Evolutionary conservation across 2,329 filamentous ascomycete species (phyloP).

Genomic region (Penicillium sp.): DNA sequence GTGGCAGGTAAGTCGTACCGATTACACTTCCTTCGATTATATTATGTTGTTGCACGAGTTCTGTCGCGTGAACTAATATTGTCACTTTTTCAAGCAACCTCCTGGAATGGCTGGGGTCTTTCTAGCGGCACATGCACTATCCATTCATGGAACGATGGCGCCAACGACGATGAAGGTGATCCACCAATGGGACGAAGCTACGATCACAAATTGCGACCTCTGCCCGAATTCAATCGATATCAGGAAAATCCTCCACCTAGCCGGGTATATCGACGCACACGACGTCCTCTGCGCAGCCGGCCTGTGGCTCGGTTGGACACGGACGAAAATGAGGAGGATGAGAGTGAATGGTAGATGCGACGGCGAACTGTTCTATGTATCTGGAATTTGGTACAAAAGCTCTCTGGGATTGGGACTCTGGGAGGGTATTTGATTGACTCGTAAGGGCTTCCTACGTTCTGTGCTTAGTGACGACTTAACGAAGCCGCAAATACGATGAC

Average conservation of each 20-base stretch:
- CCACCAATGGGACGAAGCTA: constrained; percentile 63
- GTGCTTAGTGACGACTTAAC: not conserved
- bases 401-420: not conserved
- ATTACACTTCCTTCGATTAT: constrained; percentile 5
- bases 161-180: constrained; percentile 65
- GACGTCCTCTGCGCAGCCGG: constrained; percentile 28
- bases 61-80: not conserved
- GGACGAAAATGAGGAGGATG: constrained; percentile 20
- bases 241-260: constrained; percentile 24
- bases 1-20: constrained; percentile 62
- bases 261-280: constrained; percentile 13
- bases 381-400: not conserved
- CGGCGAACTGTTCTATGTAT: not conserved
- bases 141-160: constrained; percentile 74
- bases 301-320: constrained; percentile 24
- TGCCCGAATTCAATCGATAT: constrained; percentile 49
- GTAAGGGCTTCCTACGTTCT: not conserved
- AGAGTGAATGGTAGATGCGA: constrained; percentile 16
- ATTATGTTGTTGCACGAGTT: not conserved
- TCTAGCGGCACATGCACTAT: constrained; percentile 74
- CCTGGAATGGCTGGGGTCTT: constrained; percentile 78
- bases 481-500: constrained; percentile 2
- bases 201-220: constrained; percentile 60
- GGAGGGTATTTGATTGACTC: not conserved
- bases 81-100: constrained; percentile 62